Conservation (phyloP, 2,329 filamentous ascomycete species). For the Gaeumannomyces sp. region DNA sequence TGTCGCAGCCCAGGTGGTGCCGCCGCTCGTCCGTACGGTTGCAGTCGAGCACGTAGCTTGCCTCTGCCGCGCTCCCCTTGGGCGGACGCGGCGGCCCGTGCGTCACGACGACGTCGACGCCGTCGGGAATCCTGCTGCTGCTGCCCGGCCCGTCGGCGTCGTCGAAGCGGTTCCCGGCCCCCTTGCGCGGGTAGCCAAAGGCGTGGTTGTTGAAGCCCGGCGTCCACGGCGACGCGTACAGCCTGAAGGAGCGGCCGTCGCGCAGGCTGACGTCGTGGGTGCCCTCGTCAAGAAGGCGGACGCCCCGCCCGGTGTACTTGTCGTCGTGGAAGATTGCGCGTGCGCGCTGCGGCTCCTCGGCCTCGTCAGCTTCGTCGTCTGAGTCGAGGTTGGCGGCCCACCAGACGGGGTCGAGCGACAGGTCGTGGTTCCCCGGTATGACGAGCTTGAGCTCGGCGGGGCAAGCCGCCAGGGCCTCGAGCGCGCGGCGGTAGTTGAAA, state of each 20-base stretch:
- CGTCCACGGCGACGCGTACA: constrained; percentile 50
- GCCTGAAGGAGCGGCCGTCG: constrained; percentile 41
- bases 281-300: constrained; percentile 45
- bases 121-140: constrained; percentile 21
- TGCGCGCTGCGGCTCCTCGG: too few relatives aligned
- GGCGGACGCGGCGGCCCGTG: constrained; percentile 44
- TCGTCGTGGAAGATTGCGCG: too few relatives aligned
- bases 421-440: constrained; percentile 52
- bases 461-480: constrained; percentile 35
- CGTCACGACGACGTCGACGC: constrained; percentile 43
- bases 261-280: constrained; percentile 37
- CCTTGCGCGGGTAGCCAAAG: constrained; percentile 38
- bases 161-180: constrained; percentile 38
- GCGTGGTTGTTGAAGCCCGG: constrained; percentile 32
- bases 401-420: constrained; percentile 25
- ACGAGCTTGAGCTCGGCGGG: constrained; percentile 44
- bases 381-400: too few relatives aligned
- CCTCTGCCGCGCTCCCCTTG: too few relatives aligned
- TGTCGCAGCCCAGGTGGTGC: constrained; percentile 32
- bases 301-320: constrained; percentile 21
- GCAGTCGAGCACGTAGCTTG: constrained; percentile 29
- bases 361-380: too few relatives aligned
- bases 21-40: constrained; percentile 31
- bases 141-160: too few relatives aligned
- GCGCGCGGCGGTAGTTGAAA: constrained; percentile 28